Base-by-base conservation (phyloP, 163 green algal species). In the Chloromonas sp. region DNA sequence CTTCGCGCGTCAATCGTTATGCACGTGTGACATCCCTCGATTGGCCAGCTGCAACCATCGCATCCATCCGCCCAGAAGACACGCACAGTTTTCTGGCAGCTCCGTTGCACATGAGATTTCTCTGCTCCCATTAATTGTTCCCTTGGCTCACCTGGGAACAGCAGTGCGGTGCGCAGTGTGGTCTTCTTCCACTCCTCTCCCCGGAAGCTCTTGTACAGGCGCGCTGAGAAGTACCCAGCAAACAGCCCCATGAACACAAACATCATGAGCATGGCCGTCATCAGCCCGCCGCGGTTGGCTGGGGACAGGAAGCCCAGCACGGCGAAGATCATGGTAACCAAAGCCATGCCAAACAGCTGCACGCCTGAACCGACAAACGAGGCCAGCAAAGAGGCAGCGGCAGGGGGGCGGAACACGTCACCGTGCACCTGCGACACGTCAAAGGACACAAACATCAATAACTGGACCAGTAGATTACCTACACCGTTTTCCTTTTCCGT, bases 241-340 rank as follows among this genome's bases (percentile, higher is more conserved):
- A 98, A 94, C n/a, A 97, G 71, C 71, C 96, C 97, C 95, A 98
- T 98, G 91, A 98, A 97, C n/a, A 98, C 96, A 91, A 98, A 99
- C 83, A 99, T 93, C 82, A 91, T 87, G 36, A 91, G 83, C 84
- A 90, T 95, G 82, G 96, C 96, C 0, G 96, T 99, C 92, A 97
- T 98, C 2, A 99, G 93, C 60, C 96, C 95, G 61, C 96, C 97
- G 71, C 97, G 93, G 91, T 99, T 99, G 84, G 96, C 95, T 0
- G 97, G 97, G 1, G 94, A 98, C 81, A 99, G 91, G 92, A 99
- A 99, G 71, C 97, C 97, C 77, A 99, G 94, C 81, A 98, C 85
- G 0, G 97, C 97, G 91, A 99, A 99, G 36, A 98, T 89, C 91
- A 99, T 97, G 58, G 96, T 98, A 2, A 98, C 92, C 5, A 98